These are phyloP conservation scores for Chlorella vulgaris DNA, from an alignment of 139 green algal species.

Conservation along the genomic window DNA sequence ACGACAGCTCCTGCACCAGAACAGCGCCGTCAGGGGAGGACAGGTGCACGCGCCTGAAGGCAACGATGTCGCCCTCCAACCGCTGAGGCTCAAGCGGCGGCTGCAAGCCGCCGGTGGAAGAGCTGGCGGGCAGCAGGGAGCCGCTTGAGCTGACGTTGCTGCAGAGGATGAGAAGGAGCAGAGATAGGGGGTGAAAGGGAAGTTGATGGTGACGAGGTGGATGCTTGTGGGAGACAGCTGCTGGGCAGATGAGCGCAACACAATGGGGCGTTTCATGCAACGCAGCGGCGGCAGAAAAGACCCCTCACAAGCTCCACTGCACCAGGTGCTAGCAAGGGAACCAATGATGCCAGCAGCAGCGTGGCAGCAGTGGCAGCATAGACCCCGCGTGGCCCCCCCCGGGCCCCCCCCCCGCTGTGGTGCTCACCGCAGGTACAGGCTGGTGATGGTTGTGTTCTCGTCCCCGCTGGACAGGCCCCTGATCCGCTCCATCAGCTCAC, in stretches of 20 bases:
- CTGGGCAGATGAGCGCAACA: too few relatives aligned
- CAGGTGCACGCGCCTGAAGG: slow-evolving; percentile 73
- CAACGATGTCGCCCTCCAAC: slow-evolving; percentile 46
- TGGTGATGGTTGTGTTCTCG: slow-evolving; percentile 3
- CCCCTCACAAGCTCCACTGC: too few relatives aligned
- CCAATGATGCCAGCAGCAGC: too few relatives aligned
- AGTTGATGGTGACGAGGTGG: not conserved
- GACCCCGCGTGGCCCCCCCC: not conserved
- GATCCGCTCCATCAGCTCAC: slow-evolving; percentile 91
- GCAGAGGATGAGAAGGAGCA: not conserved
- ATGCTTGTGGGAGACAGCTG: too few relatives aligned
- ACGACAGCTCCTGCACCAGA: slow-evolving; percentile 85
- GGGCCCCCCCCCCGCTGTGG: not conserved
- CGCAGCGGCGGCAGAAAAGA: too few relatives aligned
- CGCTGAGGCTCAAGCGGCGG: slow-evolving; percentile 42
- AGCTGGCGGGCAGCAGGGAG: slow-evolving; percentile 28
- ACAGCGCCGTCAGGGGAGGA: slow-evolving; percentile 81
- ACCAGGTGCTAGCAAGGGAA: too few relatives aligned
- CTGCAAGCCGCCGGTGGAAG: slow-evolving; percentile 10
- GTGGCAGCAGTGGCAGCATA: not conserved
- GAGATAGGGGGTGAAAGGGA: not conserved
- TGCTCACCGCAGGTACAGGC: slow-evolving; percentile 26
- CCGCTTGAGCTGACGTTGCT: slow-evolving; percentile 71
- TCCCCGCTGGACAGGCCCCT: not conserved
- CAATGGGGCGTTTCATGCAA: too few relatives aligned